These are phyloP conservation scores for Kuraishia hungarica DNA, from an alignment of 805 yeast genomes.

Conservation along the genomic window DNA sequence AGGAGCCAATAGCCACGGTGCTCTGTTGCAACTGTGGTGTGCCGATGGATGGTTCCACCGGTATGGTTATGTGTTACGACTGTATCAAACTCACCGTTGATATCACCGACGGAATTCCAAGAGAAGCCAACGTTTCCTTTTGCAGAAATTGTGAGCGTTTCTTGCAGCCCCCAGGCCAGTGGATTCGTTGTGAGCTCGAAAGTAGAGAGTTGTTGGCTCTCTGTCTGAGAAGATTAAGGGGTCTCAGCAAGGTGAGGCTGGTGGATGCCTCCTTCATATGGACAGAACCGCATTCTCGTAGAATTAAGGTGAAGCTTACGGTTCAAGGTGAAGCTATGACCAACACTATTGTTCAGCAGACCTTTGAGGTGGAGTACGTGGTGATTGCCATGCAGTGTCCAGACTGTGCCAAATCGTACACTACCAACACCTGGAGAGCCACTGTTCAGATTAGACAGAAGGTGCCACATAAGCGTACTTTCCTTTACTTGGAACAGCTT, in stretches of 20 bases:
- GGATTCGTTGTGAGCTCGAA: conserved; percentile 88
- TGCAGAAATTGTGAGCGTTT: conserved; percentile 97
- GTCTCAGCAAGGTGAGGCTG: conserved; percentile 75
- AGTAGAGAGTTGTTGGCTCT: conserved; percentile 88
- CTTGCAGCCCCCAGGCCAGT: conserved; percentile 88
- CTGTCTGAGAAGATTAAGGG: conserved; percentile 81
- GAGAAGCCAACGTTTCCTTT: conserved; percentile 88
- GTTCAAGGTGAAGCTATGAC: conserved; percentile 96
- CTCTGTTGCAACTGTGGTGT: conserved; percentile 98
- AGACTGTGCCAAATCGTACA: conserved; percentile 95
- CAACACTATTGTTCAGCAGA: conserved; percentile 87
- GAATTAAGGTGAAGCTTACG: conserved; percentile 83
- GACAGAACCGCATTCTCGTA: conserved; percentile 99
- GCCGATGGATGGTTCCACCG: conserved; percentile 93
- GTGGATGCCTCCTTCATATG: conserved; percentile 93
- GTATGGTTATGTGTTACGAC: conserved; percentile 93
- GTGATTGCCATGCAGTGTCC: conserved; percentile 97
- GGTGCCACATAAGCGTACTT: conserved; percentile 94
- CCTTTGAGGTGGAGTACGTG: conserved; percentile 87
- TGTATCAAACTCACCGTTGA: conserved; percentile 92
- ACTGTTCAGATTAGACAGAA: conserved; percentile 96
- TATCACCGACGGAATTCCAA: conserved; percentile 88
- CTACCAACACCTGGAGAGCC: conserved; percentile 97
- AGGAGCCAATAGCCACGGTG: conserved; percentile 54
- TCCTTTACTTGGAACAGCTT: conserved; percentile 89